A percentile compares a stretch with the other conserved stretches of the same genome.
Conservation (phyloP, 192 early-diverging fungal species). For the Thoreauomyces humboldtii region DNA sequence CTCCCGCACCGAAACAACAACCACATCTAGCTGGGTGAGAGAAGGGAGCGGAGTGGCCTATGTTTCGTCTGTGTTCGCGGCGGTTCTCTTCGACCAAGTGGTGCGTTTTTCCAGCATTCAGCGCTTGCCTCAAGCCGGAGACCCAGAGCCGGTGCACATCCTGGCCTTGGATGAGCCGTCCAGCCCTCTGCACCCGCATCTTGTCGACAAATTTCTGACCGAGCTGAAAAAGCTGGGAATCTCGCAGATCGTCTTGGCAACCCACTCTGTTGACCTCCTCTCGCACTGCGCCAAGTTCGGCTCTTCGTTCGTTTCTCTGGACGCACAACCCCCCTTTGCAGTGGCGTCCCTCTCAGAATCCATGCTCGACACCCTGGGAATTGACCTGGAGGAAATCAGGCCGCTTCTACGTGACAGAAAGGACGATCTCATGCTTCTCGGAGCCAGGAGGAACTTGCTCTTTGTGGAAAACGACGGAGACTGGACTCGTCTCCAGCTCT, state of each 20-base stretch:
- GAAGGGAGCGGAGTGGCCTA: conserved; percentile 13
- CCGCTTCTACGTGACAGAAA: no score
- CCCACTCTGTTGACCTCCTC: neutral
- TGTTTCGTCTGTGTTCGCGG: neutral
- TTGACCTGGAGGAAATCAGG: no score
- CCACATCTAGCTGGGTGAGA: neutral
- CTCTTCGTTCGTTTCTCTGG: no score
- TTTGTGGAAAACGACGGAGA: no score
- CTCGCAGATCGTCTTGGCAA: neutral
- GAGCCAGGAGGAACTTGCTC: no score
- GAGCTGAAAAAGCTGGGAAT: neutral
- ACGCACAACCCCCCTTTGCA: no score
- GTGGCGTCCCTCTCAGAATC: no score
- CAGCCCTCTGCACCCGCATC: neutral
- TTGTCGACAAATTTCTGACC: neutral
- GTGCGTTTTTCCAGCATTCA: neutral
- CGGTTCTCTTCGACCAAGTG: conserved; percentile 4
- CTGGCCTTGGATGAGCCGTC: neutral
- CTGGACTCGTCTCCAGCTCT: no score
- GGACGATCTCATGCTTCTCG: no score
- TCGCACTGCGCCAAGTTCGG: neutral
- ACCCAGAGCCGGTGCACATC: neutral
- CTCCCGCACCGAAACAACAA: neutral
- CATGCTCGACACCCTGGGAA: no score
- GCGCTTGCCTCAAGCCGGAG: neutral